Evolutionary conservation across 73 alveolate species (phyloP).

Genomic region (Loxodes magnus): DNA sequence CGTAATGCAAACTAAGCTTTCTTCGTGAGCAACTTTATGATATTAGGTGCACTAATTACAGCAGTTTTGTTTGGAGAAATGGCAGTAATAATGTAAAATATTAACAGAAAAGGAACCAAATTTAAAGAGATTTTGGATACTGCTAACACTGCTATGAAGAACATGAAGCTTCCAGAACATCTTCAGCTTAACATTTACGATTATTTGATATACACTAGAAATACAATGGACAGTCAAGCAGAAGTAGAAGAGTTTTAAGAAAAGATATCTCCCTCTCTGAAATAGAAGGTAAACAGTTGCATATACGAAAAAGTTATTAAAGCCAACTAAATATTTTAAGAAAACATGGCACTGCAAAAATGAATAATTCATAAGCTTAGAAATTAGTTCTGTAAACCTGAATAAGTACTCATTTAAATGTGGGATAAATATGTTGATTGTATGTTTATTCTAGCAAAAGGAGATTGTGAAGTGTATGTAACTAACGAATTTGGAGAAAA

Average conservation of each 20-base stretch:
- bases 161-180: conserved; percentile 31
- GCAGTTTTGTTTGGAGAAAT: conserved; percentile 39
- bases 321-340: conserved; percentile 8
- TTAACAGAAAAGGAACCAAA: conserved; percentile 21
- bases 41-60: conserved; percentile 26
- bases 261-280: conserved; percentile 27
- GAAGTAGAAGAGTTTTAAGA: conserved; percentile 24
- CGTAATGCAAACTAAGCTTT: conserved; percentile 1
- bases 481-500: no score
- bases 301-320: conserved; percentile 5
- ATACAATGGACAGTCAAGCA: conserved; percentile 20
- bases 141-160: conserved; percentile 29
- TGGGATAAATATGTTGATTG: conserved; percentile 26
- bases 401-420: conserved; percentile 23
- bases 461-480: conserved; percentile 33
- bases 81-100: conserved; percentile 24
- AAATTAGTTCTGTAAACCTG: conserved; percentile 27
- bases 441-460: conserved; percentile 29
- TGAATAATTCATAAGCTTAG: conserved; percentile 12
- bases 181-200: conserved; percentile 14
- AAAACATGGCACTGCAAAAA: conserved; percentile 9
- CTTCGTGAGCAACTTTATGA: conserved; percentile 8
- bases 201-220: conserved; percentile 17
- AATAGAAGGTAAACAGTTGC: conserved; percentile 8
- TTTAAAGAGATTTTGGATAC: conserved; percentile 24